Evolutionary conservation across 192 early-diverging fungal species (phyloP).

Genomic region (Backusella morwellensis): DNA sequence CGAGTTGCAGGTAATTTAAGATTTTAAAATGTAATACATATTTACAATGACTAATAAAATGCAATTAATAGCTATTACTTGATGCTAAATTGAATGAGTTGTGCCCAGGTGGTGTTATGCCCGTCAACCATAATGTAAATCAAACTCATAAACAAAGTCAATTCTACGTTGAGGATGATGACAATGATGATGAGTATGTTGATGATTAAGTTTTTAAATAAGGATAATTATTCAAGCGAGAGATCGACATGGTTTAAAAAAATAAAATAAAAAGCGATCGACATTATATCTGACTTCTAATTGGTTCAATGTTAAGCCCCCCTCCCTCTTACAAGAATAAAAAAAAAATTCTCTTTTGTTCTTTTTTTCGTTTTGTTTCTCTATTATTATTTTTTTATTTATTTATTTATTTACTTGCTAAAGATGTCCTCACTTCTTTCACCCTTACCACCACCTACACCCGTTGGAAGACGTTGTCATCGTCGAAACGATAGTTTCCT

Average conservation of each 20-base stretch:
- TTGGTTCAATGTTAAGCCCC: constrained; percentile 12
- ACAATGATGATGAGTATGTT: background rate
- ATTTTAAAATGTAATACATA: background rate
- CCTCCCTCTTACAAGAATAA: background rate
- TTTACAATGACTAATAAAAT: background rate
- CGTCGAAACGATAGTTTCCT: constrained; percentile 8
- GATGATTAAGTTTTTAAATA: background rate
- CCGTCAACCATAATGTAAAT: background rate
- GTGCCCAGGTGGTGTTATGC: constrained; percentile 6
- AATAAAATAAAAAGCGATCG: constrained; percentile 9
- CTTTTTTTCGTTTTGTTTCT: background rate
- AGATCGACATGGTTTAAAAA: constrained; percentile 14
- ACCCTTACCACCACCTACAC: constrained; percentile 6
- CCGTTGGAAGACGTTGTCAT: constrained; percentile 1
- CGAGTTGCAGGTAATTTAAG: constrained; percentile 44
- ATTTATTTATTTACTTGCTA: background rate
- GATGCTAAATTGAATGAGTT: background rate
- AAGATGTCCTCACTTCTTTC: constrained; percentile 10
- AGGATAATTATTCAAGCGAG: background rate
- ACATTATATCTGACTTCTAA: background rate
- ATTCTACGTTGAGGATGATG: background rate
- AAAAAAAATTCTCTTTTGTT: constrained; percentile 1
- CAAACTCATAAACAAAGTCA: background rate
- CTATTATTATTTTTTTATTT: background rate
- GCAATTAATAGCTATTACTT: constrained; percentile 11